Conservation (phyloP, 192 early-diverging fungal genomes). For the Coemansia asiatica region DNA sequence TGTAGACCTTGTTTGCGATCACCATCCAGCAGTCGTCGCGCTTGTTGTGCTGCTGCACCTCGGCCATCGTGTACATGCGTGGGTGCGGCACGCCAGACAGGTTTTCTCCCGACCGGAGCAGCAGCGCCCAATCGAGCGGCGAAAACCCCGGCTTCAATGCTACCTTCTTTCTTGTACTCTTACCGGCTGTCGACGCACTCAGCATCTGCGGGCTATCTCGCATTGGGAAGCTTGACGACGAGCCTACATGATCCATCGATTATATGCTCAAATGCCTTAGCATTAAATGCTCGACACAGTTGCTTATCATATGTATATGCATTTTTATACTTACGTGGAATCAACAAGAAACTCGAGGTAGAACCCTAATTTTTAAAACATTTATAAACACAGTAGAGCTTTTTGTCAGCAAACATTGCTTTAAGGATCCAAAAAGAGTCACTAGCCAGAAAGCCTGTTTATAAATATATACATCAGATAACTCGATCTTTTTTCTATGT, state of each 20-base stretch:
- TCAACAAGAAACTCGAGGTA: not conserved
- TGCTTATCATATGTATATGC: not conserved
- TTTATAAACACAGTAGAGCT: too few species aligned
- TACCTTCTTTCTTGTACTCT: slow-evolving; percentile 66
- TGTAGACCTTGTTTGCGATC: slow-evolving; percentile 88
- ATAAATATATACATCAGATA: too few species aligned
- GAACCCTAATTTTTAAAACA: not conserved
- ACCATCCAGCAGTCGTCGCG: slow-evolving; percentile 87
- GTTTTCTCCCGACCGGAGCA: slow-evolving; percentile 73
- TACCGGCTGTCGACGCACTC: slow-evolving; percentile 8
- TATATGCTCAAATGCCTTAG: not conserved
- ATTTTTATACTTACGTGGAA: not conserved
- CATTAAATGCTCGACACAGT: not conserved
- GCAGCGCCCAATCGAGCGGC: slow-evolving; percentile 88
- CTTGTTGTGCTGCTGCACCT: slow-evolving; percentile 74
- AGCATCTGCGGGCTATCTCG: slow-evolving; percentile 49
- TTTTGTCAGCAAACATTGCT: too few species aligned
- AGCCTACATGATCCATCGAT: not conserved
- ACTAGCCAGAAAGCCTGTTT: not conserved
- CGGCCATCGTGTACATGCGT: slow-evolving; percentile 61
- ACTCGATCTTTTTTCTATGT: not conserved
- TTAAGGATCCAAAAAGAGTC: too few species aligned
- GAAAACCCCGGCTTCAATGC: slow-evolving; percentile 85
- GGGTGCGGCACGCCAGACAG: slow-evolving; percentile 48
- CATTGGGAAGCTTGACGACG: slow-evolving; percentile 35